Evolutionary conservation across 371 early-diverging fungal species (phyloP), one percentile per base, ranked within the genome.

Genomic region (Mortierella sp.): DNA sequence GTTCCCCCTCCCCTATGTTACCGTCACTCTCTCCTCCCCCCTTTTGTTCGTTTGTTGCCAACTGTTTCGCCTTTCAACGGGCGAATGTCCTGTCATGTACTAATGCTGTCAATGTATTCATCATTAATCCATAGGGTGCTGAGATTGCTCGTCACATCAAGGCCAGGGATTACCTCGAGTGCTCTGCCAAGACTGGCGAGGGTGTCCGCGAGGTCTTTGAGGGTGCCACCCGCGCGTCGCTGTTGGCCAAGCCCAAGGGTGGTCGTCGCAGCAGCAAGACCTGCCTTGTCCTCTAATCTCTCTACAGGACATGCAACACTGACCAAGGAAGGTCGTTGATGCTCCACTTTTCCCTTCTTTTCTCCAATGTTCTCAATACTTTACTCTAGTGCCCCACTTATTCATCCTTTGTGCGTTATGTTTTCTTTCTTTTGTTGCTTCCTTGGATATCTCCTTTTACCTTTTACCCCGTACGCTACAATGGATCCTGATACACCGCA

Each of bases 121-220:
- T 53, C 37, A 26, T 57, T 34, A 2, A 3, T 48, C 14, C 43
- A 37, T 87, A 95, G 94, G 97, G 95, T 76, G 81, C 87, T 69
- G 90, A 87, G 64, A 91, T 96, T 61, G 95, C 98, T 21, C 90
- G 93, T 75, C 92, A 92, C 85, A 97, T 99, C 88, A 91, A 92
- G 72, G 98, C 98, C 53, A 92, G 93, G 90, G 94, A 95, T 86
- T 98, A 97, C 91, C 90, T 98, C 81, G 99, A 99, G 89, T 99
- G 99, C 90, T 96, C 96, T 74, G 98, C 99, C 82, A 96, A 95
- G 91, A 92, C 91, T 59, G 96, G 96, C 77, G 96, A 97, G 67
- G 97, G 97, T 81, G 98, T 99, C 73, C 92, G 93, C 78, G 98
- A 98, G 82, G 99, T 98, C 67, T 97, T 98, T 91, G 97, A 96